Percentiles rank a stretch among this genome's conserved stretches.
Conservation (phyloP, 2,329 filamentous ascomycete species). For the Verticillium nubilum region DNA sequence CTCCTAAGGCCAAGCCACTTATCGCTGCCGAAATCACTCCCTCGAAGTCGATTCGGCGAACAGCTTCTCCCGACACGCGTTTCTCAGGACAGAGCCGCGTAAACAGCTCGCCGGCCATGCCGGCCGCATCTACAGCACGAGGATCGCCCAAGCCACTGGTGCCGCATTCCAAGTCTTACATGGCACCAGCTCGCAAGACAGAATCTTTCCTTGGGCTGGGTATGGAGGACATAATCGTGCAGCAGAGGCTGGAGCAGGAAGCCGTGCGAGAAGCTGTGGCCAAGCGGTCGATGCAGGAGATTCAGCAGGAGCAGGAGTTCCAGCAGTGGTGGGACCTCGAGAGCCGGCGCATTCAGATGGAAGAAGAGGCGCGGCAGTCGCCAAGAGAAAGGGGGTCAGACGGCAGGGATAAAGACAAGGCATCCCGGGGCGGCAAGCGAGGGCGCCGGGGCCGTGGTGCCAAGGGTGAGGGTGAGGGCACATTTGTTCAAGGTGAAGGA, state of each 20-base stretch:
- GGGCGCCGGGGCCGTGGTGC: conserved; percentile 24
- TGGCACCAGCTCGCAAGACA: conserved; percentile 49
- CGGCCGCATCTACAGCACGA: conserved; percentile 18
- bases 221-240: conserved; percentile 81
- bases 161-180: conserved; percentile 58
- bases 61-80: conserved; percentile 57
- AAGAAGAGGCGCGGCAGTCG: conserved; percentile 45
- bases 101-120: conserved; percentile 23
- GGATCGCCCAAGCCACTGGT: conserved; percentile 36
- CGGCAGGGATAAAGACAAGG: conserved; percentile 21
- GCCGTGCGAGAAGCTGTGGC: conserved; percentile 76
- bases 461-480: conserved; percentile 1
- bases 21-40: conserved; percentile 34
- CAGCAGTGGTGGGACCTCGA: conserved; percentile 96
- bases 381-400: conserved; percentile 37
- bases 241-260: conserved; percentile 81
- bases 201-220: conserved; percentile 65
- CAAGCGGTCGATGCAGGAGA: conserved; percentile 86
- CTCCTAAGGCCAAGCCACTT: conserved; percentile 33
- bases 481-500: neutral
- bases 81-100: conserved; percentile 52
- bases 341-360: conserved; percentile 64
- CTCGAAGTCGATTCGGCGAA: conserved; percentile 36
- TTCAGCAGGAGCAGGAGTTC: conserved; percentile 95
- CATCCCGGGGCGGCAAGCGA: conserved; percentile 8